phyloP scores from a whole-genome alignment of 2,329 filamentous ascomycete species.

The Talaromyces sp. region DNA sequence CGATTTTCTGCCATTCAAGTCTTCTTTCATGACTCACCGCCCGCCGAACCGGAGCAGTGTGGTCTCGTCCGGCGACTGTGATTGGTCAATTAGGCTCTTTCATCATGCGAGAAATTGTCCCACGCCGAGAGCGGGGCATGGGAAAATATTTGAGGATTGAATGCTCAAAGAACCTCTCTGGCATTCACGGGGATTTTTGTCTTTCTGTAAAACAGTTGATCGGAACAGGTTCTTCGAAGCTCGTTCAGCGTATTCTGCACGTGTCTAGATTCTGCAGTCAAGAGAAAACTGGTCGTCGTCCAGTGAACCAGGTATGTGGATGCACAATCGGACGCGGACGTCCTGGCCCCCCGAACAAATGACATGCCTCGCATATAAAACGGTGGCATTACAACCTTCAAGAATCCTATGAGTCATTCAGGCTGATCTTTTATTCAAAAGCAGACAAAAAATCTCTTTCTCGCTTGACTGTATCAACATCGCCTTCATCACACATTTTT shows the following conservation, averaged over 20 bases:
- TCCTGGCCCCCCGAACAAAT: not conserved
- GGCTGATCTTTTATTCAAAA: not conserved
- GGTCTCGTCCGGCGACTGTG: not conserved
- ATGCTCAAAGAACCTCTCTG: not conserved
- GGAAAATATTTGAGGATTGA: slow-evolving; percentile 6
- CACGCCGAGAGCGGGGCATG: slow-evolving; percentile 2
- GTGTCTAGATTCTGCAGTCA: not conserved
- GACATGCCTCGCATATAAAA: not conserved
- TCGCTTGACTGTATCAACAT: not conserved
- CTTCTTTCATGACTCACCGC: slow-evolving; percentile 14
- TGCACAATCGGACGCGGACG: slow-evolving; percentile 1
- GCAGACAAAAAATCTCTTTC: not conserved
- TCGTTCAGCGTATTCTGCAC: too few species aligned
- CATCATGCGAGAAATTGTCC: slow-evolving; percentile 1
- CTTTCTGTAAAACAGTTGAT: too few species aligned
- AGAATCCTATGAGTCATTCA: not conserved
- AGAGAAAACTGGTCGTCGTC: not conserved
- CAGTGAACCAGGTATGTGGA: not conserved
- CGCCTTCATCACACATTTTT: not conserved
- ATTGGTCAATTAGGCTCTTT: slow-evolving; percentile 7
- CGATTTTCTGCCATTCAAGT: not conserved
- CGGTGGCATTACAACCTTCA: not conserved
- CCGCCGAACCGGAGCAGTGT: not conserved
- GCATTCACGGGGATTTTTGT: not conserved
- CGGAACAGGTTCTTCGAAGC: too few species aligned